Conservation (phyloP, 2,329 filamentous ascomycete genomes). For the Tolypocladium nubicola region DNA sequence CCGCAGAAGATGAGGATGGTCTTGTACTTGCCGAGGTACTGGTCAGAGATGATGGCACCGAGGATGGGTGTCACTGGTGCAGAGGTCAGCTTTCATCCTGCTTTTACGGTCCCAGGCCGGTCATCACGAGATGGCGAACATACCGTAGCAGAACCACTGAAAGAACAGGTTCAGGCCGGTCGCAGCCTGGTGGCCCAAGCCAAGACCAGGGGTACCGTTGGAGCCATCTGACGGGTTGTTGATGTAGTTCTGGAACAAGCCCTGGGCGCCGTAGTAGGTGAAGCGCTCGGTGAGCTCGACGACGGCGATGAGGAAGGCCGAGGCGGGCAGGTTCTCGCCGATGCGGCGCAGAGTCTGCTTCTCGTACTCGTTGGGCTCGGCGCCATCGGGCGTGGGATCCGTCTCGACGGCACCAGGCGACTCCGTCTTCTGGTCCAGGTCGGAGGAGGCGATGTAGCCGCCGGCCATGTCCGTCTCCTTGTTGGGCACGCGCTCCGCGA, state of each 20-base stretch:
- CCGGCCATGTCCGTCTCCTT: slow-evolving; percentile 13
- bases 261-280: slow-evolving; percentile 44
- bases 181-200: slow-evolving; percentile 42
- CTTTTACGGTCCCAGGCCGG: not conserved
- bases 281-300: slow-evolving; percentile 48
- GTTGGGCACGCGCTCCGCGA: slow-evolving; percentile 13
- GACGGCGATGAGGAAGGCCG: slow-evolving; percentile 44
- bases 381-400: slow-evolving; percentile 29
- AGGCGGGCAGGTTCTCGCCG: slow-evolving; percentile 42
- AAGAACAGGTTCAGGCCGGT: slow-evolving; percentile 46
- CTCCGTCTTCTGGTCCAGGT: slow-evolving; percentile 15
- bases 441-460: slow-evolving; percentile 12
- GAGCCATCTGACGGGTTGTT: slow-evolving; percentile 20
- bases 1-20: slow-evolving; percentile 47
- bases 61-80: slow-evolving; percentile 27
- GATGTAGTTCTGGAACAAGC: slow-evolving; percentile 47
- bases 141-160: slow-evolving; percentile 36
- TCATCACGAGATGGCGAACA: not conserved
- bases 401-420: slow-evolving; percentile 13
- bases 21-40: slow-evolving; percentile 50
- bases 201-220: slow-evolving; percentile 38
- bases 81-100: not conserved
- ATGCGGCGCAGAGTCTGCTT: slow-evolving; percentile 38
- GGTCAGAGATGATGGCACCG: slow-evolving; percentile 45
- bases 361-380: slow-evolving; percentile 42